These are phyloP conservation scores for Ajuga chamaepitys DNA, from an alignment of 257 asterid genomes.

Conservation along the genomic window DNA sequence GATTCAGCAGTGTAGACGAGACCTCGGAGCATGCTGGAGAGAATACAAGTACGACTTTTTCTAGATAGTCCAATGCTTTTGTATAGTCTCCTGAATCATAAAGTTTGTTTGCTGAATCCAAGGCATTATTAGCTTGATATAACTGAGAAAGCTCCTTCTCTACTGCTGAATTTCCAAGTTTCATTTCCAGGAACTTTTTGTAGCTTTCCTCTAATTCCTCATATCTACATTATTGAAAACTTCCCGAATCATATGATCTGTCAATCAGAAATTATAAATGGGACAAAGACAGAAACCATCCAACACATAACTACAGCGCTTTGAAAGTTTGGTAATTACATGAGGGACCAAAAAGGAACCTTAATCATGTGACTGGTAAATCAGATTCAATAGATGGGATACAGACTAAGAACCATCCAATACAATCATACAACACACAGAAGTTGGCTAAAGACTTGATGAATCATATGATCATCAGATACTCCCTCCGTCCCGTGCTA, in stretches of 20 bases:
- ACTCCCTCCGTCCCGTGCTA: too few species aligned
- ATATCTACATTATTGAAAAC: constrained; percentile 67
- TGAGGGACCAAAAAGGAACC: too few species aligned
- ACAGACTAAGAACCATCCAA: too few species aligned
- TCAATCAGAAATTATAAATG: constrained; percentile 18
- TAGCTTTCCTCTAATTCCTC: constrained; percentile 80
- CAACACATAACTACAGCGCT: too few species aligned
- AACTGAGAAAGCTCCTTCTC: constrained; percentile 86
- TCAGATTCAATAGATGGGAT: too few species aligned
- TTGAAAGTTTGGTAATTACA: too few species aligned
- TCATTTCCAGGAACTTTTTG: constrained; percentile 68
- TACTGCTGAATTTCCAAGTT: constrained; percentile 64
- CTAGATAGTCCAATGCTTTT: constrained; percentile 63
- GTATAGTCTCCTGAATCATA: constrained; percentile 60
- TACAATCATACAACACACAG: too few species aligned
- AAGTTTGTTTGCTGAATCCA: constrained; percentile 55
- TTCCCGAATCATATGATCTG: constrained; percentile 31
- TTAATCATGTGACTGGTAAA: too few species aligned
- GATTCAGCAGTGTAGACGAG: constrained; percentile 90
- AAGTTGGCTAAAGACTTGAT: too few species aligned
- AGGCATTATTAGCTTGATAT: constrained; percentile 67
- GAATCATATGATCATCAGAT: too few species aligned
- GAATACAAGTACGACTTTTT: constrained; percentile 81
- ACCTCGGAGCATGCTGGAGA: constrained; percentile 92
- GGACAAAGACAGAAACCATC: not conserved